Evolutionary conservation across 148 eudicot species (phyloP), one percentile per base, ranked within the genome.

Genomic region (Chenopodium suecicum): DNA sequence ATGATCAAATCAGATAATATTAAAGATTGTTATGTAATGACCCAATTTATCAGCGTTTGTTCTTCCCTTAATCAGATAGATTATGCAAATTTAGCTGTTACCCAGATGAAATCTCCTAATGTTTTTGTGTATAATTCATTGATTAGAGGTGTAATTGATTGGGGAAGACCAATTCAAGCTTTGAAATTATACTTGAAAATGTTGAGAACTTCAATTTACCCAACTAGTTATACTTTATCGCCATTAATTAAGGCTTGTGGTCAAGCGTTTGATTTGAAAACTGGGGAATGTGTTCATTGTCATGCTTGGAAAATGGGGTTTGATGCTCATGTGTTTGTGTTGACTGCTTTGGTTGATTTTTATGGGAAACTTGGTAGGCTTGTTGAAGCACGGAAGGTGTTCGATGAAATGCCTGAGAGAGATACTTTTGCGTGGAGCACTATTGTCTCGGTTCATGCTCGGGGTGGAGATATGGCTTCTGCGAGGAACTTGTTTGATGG

Each of bases 351-450:
- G 76, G 78, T 92, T 83, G 97, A 92, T 82, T 91, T 89, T 63
- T 94, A 92, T 78, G 90, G 90, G 62, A 83, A 77, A 73, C 69
- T 88, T 32, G 86, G 88, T 22, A 81, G 60, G 78, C 22, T 87
- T 75, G 80, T 12, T 76, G 89, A 88, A 25, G 79, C 97, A 3
- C 81, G 89, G 48, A 84, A 74, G 78, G 90, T 94, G 84, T 92
- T 94, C 25, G 94, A 94, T 85, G 91, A 90, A 87, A 94, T 94
- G 92, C 80, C 86, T 48, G 89, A 84, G 23, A 89, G 91, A 79
- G 98, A 94, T 89, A 62, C 79, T 79, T 94, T 89, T 81, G 92
- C 91, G 0, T 91, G 92, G 94, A 82, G 90, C 19, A 85, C 92
- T 0, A 89, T 94, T 86, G 83, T 94, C 13, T 87, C 88, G 20